Conservation (phyloP, 495 filamentous ascomycete species). For the Aspergillus egyptiacus region DNA sequence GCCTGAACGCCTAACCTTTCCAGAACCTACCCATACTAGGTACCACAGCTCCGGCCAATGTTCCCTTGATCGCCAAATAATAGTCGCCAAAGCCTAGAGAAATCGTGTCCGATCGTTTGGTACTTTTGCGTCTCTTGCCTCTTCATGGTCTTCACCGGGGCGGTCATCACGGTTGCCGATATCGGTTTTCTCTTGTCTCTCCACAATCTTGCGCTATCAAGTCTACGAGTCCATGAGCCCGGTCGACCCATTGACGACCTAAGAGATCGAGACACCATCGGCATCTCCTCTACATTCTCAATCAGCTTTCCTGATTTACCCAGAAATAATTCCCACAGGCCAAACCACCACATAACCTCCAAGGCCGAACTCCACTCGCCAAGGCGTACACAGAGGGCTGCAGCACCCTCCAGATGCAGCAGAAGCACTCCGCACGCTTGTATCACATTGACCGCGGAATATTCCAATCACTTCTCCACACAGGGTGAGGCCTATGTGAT, state of each 20-base stretch:
- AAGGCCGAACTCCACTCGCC: too few species aligned
- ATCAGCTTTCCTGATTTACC: conserved; percentile 1
- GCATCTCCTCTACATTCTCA: not conserved
- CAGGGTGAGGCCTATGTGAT: not conserved
- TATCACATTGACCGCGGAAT: too few species aligned
- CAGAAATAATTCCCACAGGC: too few species aligned
- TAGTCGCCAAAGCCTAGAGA: conserved; percentile 13
- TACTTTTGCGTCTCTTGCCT: too few species aligned
- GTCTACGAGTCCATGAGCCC: too few species aligned
- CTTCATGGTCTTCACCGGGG: too few species aligned
- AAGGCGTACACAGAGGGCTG: too few species aligned
- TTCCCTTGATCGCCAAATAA: not conserved
- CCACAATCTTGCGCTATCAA: not conserved
- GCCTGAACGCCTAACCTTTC: conserved; percentile 18
- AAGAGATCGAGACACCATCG: too few species aligned
- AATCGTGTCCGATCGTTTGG: not conserved
- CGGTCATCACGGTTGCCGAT: not conserved
- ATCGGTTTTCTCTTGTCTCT: not conserved
- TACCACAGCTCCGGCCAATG: too few species aligned
- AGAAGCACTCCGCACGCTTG: not conserved
- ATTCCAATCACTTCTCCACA: not conserved
- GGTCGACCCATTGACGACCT: not conserved
- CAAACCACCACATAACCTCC: too few species aligned
- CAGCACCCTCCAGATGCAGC: not conserved
- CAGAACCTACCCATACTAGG: too few species aligned